Percentiles rank a stretch among this genome's conserved stretches.
Evolutionary conservation across 768 basidiomycete species (phyloP).

Genomic region (Melanogaster broomeanus): DNA sequence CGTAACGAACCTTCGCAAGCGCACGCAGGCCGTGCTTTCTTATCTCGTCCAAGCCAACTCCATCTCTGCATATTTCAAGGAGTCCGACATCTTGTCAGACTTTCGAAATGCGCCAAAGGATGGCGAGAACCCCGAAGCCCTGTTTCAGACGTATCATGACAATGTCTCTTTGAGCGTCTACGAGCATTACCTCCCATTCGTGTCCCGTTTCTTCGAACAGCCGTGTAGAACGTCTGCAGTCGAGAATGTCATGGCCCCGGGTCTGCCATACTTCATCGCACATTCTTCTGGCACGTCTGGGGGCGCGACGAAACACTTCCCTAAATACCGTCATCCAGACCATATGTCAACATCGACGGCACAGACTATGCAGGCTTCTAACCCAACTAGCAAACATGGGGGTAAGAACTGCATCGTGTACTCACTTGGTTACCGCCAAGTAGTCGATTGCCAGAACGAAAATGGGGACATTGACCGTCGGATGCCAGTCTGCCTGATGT

Average conservation of each 20-base stretch:
- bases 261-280: constrained; percentile 23
- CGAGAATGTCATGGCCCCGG: constrained; percentile 22
- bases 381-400: constrained; percentile 4
- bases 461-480: constrained; percentile 11
- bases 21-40: constrained; percentile 21
- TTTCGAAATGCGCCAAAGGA: constrained; percentile 10
- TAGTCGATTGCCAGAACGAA: constrained; percentile 8
- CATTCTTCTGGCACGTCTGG: constrained; percentile 20
- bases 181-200: constrained; percentile 19
- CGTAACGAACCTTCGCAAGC: constrained; percentile 16
- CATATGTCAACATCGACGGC: constrained; percentile 17
- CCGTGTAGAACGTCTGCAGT: constrained; percentile 19
- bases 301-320: constrained; percentile 16
- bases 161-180: constrained; percentile 17
- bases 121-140: not conserved
- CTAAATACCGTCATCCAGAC: constrained; percentile 22
- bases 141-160: constrained; percentile 13
- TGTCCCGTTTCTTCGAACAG: constrained; percentile 19
- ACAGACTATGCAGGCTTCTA: constrained; percentile 12
- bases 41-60: constrained; percentile 23
- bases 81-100: constrained; percentile 12
- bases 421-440: constrained; percentile 17
- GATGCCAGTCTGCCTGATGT: constrained; percentile 21
- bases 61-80: constrained; percentile 15
- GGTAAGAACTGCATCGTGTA: constrained; percentile 23